phyloP scores from a whole-genome alignment of 306 rosid species.

The Castanopsis chinensis region DNA sequence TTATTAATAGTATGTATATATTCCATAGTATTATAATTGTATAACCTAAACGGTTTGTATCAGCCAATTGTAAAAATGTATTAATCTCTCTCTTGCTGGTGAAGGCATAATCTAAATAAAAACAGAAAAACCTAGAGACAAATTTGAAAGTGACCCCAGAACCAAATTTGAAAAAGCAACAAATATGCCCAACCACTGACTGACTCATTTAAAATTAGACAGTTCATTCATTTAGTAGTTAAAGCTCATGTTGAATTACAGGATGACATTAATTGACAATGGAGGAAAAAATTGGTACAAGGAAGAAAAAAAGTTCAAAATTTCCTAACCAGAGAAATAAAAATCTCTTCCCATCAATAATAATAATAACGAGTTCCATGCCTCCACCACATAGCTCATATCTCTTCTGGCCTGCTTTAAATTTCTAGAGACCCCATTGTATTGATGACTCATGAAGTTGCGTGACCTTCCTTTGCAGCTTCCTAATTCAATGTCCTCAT shows the following conservation, averaged over 20 bases:
- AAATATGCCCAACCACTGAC: background rate
- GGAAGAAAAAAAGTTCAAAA: background rate
- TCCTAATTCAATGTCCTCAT: background rate
- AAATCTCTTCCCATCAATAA: background rate
- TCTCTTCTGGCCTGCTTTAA: background rate
- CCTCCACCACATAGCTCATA: background rate
- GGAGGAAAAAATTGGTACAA: background rate
- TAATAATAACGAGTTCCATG: background rate
- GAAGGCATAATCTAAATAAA: background rate
- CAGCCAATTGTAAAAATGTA: no score
- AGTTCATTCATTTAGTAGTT: background rate
- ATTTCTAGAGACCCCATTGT: background rate
- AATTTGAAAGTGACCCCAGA: background rate
- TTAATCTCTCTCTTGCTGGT: background rate
- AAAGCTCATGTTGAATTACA: background rate
- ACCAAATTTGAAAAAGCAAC: background rate
- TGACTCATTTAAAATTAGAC: background rate
- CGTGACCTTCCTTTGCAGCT: conserved; percentile 14
- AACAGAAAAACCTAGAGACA: background rate
- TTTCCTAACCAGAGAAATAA: background rate
- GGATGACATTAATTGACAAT: background rate
- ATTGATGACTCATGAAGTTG: background rate
- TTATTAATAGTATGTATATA: no score
- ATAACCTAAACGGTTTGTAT: no score
- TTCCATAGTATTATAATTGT: no score